phyloP scores from a whole-genome alignment of 768 basidiomycete species.

The Rhodocollybia butyracea region DNA sequence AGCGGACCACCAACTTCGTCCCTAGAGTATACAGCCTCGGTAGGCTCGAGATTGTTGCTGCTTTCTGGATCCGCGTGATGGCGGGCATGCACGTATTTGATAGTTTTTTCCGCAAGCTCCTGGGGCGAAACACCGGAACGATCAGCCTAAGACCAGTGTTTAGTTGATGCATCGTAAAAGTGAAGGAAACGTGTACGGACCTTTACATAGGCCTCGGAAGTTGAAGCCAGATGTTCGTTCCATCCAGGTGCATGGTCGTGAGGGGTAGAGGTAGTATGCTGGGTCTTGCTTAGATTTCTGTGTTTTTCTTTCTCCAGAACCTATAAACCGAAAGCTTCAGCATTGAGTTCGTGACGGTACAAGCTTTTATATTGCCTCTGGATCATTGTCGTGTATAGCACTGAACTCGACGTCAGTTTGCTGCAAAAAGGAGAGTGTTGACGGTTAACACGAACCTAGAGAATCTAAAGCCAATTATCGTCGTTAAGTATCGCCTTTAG shows the following conservation, averaged over 20 bases:
- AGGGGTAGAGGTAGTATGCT: conserved; percentile 5
- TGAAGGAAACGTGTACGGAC: neutral
- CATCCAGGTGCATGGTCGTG: conserved; percentile 6
- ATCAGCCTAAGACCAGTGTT: neutral
- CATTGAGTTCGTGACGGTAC: neutral
- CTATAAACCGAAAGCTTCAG: neutral
- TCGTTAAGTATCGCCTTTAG: neutral
- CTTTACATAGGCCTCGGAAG: conserved; percentile 9
- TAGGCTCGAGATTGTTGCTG: neutral
- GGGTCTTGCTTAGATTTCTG: conserved; percentile 3
- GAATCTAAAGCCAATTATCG: neutral
- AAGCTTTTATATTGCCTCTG: neutral
- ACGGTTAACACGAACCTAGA: neutral
- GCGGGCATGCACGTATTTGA: conserved; percentile 2
- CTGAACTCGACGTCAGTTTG: neutral
- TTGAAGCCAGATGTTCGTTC: conserved; percentile 6
- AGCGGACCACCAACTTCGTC: conserved; percentile 2
- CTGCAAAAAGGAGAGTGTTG: neutral
- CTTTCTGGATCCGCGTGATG: conserved; percentile 2
- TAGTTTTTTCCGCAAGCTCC: neutral
- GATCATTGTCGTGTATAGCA: conserved; percentile 9
- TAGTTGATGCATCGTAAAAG: neutral
- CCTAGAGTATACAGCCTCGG: conserved; percentile 1
- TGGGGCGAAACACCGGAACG: neutral
- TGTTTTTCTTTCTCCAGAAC: conserved; percentile 4